Conservation (phyloP, 768 basidiomycete genomes). For the Tubosaeta sp. region DNA sequence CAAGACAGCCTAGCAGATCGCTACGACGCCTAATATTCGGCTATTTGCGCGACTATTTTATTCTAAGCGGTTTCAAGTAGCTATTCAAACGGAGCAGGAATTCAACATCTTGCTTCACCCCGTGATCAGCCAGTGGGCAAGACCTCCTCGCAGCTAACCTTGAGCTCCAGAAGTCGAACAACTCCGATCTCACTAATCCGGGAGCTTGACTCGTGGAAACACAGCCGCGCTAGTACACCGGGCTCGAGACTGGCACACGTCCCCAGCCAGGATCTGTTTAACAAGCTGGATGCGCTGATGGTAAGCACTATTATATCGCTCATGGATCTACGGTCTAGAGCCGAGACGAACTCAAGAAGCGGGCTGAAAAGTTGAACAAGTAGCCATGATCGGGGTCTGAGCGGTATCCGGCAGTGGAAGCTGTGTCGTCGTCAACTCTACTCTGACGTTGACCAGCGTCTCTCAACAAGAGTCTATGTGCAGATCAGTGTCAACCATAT, state of each 20-base stretch:
- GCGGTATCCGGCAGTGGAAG: too few relatives aligned
- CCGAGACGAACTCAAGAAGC: constrained; percentile 46
- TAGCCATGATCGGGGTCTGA: not conserved
- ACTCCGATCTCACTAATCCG: constrained; percentile 14
- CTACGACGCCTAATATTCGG: too few relatives aligned
- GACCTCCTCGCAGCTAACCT: not conserved
- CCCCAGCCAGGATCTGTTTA: constrained; percentile 41
- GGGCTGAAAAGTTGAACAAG: constrained; percentile 46
- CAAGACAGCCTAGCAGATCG: not conserved
- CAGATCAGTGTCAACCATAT: too few relatives aligned
- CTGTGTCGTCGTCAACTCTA: too few relatives aligned
- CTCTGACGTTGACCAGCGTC: too few relatives aligned
- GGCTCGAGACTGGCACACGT: constrained; percentile 49
- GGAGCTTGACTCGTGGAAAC: constrained; percentile 35
- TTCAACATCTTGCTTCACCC: constrained; percentile 61
- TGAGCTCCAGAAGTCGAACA: constrained; percentile 35
- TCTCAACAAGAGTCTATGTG: too few relatives aligned
- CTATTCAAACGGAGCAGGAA: constrained; percentile 30
- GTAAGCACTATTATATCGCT: constrained; percentile 29
- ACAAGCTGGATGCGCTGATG: constrained; percentile 44
- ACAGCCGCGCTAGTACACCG: constrained; percentile 43
- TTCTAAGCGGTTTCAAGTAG: too few relatives aligned
- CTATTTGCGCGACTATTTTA: too few relatives aligned
- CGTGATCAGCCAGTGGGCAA: constrained; percentile 38
- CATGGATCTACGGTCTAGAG: constrained; percentile 31